These are phyloP conservation scores for Mimosa bimucronata DNA, from an alignment of 306 rosid species.

Conservation along the genomic window DNA sequence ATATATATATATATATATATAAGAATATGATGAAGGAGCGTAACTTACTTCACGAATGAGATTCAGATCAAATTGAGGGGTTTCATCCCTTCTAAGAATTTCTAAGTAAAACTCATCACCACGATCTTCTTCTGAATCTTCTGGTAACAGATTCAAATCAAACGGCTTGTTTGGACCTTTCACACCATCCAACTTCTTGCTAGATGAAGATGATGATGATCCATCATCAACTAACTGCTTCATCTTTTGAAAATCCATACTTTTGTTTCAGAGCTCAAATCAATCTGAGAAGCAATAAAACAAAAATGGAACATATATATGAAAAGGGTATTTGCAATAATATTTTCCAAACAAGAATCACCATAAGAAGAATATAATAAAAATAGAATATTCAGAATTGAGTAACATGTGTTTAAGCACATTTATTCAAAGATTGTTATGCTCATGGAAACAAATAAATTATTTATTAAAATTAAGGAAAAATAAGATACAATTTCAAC, in stretches of 20 bases:
- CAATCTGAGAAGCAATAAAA: neutral
- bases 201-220: neutral
- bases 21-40: neutral
- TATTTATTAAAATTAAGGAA: neutral
- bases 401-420: neutral
- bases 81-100: neutral
- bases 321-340: neutral
- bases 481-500: neutral
- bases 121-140: neutral
- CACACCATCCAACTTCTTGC: neutral
- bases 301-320: neutral
- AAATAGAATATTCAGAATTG: neutral
- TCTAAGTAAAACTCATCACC: neutral
- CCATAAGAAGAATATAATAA: neutral
- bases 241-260: slow-evolving; percentile 9
- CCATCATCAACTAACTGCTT: neutral
- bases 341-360: neutral
- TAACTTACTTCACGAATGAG: slow-evolving; percentile 15
- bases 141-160: slow-evolving; percentile 32
- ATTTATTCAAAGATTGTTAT: neutral
- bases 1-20: too few relatives aligned
- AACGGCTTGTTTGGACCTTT: slow-evolving; percentile 7
- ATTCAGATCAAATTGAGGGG: neutral
- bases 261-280: neutral
- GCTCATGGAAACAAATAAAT: neutral